Percentiles rank a stretch among this genome's conserved stretches.
phyloP scores from a whole-genome alignment of 2,329 filamentous ascomycete species.

The Xylaria sp. region DNA sequence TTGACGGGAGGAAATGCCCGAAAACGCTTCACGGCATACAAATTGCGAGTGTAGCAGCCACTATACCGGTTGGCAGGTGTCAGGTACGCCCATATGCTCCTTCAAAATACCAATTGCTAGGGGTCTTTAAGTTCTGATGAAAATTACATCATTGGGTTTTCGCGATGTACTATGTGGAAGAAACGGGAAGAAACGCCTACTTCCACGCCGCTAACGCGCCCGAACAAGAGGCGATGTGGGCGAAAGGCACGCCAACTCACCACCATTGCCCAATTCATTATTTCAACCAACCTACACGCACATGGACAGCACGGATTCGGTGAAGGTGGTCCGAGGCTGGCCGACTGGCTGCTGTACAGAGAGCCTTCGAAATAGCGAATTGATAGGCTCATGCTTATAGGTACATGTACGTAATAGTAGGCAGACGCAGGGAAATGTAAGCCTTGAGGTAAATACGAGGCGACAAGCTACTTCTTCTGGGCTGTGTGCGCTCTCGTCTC shows the following conservation, averaged over 20 bases:
- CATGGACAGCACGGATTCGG: too few species aligned
- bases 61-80: too few species aligned
- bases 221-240: too few species aligned
- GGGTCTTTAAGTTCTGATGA: background rate
- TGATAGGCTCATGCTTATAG: too few species aligned
- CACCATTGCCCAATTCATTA: background rate
- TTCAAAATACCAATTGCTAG: background rate
- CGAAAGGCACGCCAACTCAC: background rate
- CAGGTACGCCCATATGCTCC: too few species aligned
- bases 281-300: background rate
- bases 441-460: slow-evolving; percentile 1
- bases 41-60: too few species aligned
- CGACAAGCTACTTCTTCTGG: background rate
- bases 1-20: background rate
- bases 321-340: background rate
- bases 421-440: too few species aligned
- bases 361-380: too few species aligned
- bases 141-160: background rate
- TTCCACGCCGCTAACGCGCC: background rate
- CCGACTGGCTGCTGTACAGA: too few species aligned
- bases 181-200: background rate
- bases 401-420: too few species aligned
- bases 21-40: background rate
- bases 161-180: background rate
- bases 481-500: background rate